Conservation (phyloP, 805 yeast species). For the Lachancea cidri region DNA sequence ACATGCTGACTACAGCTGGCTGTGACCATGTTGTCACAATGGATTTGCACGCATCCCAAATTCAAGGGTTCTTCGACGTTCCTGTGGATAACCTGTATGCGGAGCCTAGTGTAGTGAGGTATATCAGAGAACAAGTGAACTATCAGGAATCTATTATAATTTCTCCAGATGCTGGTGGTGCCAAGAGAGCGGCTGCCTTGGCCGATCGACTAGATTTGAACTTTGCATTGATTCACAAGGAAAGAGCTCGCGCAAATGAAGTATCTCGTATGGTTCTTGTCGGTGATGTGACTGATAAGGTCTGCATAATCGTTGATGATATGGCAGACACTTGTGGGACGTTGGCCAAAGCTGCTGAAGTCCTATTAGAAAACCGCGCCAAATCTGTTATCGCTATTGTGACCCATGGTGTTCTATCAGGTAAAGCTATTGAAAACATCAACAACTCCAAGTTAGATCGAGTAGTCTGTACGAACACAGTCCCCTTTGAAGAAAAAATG, state of each 20-base stretch:
- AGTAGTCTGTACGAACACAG: constrained; percentile 89
- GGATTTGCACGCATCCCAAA: constrained; percentile 97
- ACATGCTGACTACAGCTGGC: constrained; percentile 87
- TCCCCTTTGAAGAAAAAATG: constrained; percentile 69
- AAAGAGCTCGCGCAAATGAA: constrained; percentile 91
- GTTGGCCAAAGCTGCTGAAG: constrained; percentile 88
- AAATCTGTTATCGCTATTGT: constrained; percentile 85
- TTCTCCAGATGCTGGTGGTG: constrained; percentile 99
- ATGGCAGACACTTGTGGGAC: constrained; percentile 99
- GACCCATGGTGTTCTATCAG: constrained; percentile 91
- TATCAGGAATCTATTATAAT: constrained; percentile 66
- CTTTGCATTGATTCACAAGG: constrained; percentile 95
- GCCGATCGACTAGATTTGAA: constrained; percentile 90
- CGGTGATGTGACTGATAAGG: constrained; percentile 83
- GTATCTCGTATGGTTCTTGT: constrained; percentile 93
- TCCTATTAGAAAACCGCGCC: constrained; percentile 76
- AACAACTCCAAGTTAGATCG: constrained; percentile 59
- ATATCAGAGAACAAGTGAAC: constrained; percentile 62
- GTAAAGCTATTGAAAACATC: constrained; percentile 71
- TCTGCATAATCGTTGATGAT: constrained; percentile 86
- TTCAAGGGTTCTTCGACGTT: constrained; percentile 91
- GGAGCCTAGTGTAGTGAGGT: constrained; percentile 83
- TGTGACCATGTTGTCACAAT: constrained; percentile 93
- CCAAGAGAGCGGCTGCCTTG: constrained; percentile 90
- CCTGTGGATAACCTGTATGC: constrained; percentile 96